Conservation (phyloP, 176 grass and related monocot genomes). For the Triticum turgidum region DNA sequence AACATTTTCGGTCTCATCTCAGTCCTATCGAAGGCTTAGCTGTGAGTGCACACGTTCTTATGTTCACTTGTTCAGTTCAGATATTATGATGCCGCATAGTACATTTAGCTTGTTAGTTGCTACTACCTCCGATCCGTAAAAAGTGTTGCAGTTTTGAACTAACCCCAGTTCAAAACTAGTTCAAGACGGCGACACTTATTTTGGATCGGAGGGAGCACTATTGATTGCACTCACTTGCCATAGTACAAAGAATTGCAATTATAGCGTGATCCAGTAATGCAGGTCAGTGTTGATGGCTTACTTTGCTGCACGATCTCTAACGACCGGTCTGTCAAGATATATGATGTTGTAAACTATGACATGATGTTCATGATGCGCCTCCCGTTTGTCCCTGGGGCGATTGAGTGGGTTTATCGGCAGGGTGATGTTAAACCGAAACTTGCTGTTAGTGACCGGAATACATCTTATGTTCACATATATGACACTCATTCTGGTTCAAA, state of each 20-base stretch:
- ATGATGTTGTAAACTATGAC: slow-evolving; percentile 98
- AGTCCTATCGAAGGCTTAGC: slow-evolving; percentile 94
- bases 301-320: slow-evolving; percentile 90
- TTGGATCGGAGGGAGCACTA: no score
- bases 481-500: slow-evolving; percentile 84
- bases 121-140: neutral
- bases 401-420: slow-evolving; percentile 90
- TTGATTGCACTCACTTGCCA: neutral
- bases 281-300: slow-evolving; percentile 87
- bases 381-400: slow-evolving; percentile 70
- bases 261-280: slow-evolving; percentile 59
- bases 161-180: no score
- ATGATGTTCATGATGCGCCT: slow-evolving; percentile 99
- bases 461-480: slow-evolving; percentile 78
- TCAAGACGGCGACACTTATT: no score
- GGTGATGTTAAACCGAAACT: slow-evolving; percentile 92
- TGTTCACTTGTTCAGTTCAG: neutral
- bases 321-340: slow-evolving; percentile 82
- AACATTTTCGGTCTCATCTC: slow-evolving; percentile 96
- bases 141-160: no score
- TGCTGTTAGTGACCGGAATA: slow-evolving; percentile 74
- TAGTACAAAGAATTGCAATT: slow-evolving; percentile 36
- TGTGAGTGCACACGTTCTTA: slow-evolving; percentile 57
- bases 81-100: neutral
- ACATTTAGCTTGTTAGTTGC: slow-evolving; percentile 12